phyloP scores from a whole-genome alignment of 2,329 filamentous ascomycete species.

The Sphaerulina vaccinii region DNA sequence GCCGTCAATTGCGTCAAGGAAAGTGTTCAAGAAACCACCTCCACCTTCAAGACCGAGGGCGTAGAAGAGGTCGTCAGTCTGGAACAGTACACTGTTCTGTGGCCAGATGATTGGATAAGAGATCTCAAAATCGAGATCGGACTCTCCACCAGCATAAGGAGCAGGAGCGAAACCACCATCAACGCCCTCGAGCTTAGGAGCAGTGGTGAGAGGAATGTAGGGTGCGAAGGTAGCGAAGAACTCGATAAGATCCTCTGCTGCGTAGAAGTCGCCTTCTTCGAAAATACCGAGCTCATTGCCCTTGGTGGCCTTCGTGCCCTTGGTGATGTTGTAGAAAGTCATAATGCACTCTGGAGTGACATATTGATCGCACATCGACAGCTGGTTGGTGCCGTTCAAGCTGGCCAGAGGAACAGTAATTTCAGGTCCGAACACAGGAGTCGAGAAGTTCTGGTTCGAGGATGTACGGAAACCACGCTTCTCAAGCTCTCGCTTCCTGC shows the following conservation, averaged over 20 bases:
- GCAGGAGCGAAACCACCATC: conserved; percentile 37
- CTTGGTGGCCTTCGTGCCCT: conserved; percentile 38
- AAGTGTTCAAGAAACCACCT: conserved; percentile 44
- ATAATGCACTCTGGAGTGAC: conserved; percentile 44
- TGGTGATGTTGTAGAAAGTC: conserved; percentile 47
- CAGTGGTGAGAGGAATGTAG: conserved; percentile 24
- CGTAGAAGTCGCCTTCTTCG: conserved; percentile 47
- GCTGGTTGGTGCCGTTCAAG: conserved; percentile 9
- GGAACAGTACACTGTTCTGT: conserved; percentile 49
- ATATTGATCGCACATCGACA: conserved; percentile 22
- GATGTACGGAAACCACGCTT: conserved; percentile 23
- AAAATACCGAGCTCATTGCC: conserved; percentile 51
- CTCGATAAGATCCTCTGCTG: conserved; percentile 46
- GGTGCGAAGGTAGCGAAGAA: conserved; percentile 44
- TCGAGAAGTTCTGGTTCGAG: conserved; percentile 13
- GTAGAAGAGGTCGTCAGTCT: conserved; percentile 44
- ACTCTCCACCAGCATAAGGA: conserved; percentile 49
- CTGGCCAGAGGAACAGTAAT: conserved; percentile 9
- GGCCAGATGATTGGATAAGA: conserved; percentile 54
- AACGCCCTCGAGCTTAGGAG: conserved; percentile 30
- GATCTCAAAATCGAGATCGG: conserved; percentile 51
- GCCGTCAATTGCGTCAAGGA: conserved; percentile 50
- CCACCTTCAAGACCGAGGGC: conserved; percentile 39
- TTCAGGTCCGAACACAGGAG: conserved; percentile 18
- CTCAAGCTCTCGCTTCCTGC: conserved; percentile 15